Conservation (phyloP, 1,284 basidiomycete genomes). For the Schizophyllum commune region DNA sequence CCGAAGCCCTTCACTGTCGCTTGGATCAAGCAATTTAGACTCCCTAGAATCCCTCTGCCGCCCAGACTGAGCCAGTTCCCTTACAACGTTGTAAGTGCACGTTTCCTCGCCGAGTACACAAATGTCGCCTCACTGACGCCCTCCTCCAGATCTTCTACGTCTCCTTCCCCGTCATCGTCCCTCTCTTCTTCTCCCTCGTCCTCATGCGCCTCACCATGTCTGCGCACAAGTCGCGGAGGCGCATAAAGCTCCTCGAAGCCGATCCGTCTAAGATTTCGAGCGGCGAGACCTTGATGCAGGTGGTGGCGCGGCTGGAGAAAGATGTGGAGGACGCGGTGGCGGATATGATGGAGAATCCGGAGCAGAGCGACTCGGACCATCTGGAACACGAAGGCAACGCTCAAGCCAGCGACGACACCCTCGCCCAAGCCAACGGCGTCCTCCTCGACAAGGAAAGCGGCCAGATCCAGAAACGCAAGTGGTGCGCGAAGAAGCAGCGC, state of each 20-base stretch:
- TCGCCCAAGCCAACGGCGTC: constrained; percentile 1
- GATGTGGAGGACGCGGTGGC: constrained; percentile 49
- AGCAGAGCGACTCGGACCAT: too few relatives aligned
- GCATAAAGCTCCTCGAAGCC: constrained; percentile 54
- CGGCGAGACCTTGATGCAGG: constrained; percentile 38
- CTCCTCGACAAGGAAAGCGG: constrained; percentile 1
- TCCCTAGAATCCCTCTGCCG: background rate
- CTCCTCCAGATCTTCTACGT: constrained; percentile 39
- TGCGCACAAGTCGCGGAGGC: constrained; percentile 45
- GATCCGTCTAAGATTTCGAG: constrained; percentile 23
- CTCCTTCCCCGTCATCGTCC: constrained; percentile 57
- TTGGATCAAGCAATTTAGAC: constrained; percentile 38
- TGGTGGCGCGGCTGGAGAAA: constrained; percentile 49
- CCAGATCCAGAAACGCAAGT: background rate
- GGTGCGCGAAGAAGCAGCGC: constrained; percentile 26
- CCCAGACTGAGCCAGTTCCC: constrained; percentile 40
- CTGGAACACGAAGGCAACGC: too few relatives aligned
- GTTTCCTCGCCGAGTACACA: background rate
- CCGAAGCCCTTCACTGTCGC: constrained; percentile 31
- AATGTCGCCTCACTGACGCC: background rate
- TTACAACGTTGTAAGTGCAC: constrained; percentile 56
- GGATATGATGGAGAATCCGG: constrained; percentile 31
- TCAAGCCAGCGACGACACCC: constrained; percentile 4
- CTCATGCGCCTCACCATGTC: constrained; percentile 46
- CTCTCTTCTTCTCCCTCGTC: constrained; percentile 43